Evolutionary conservation across 352 stramenopile genomes (phyloP), one percentile per base, ranked within the genome.

Genomic region (Nothophytophthora sp.): DNA sequence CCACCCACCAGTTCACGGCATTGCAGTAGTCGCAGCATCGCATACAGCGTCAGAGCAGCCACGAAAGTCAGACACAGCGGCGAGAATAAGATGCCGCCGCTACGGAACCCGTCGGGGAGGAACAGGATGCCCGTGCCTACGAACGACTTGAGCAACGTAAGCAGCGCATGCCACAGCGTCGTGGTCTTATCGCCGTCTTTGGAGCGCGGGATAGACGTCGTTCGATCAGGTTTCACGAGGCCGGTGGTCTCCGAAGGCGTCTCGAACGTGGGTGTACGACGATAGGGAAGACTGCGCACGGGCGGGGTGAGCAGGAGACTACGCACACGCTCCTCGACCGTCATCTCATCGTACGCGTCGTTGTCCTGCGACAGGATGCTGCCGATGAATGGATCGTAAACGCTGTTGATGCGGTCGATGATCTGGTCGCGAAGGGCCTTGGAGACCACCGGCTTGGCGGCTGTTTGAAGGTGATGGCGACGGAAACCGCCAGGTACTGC

Each of bases 351-450:
- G 58, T 83, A 93, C 28, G 73, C 51, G 56, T 93, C 83, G 57
- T 90, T 90, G 66, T 91, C 81, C 41, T 93, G 83, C 40, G 78
- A 87, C 24, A 93, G 51, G 40, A 92, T 90, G 51, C 60, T 90
- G 44, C 76, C 77, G 45, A 93, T 93, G 48, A 93, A 90, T 28
- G 81, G 81, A 44, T 93, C 75, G 69, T 93, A 93, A 42, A 92
- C 81, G 41, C 63, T 76, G 42, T 78, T 71, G 42, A 93, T 88
- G 33, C 73, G 70, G 41, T 86, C 68, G 28, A 90, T 64, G 60
- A 93, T 93, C 49, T 86, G 69, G 36, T 86, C 58, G 23, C 81
- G 78, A 34, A 91, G 56, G 3, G 67, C 63, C 62, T 68, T 70
- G 3, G 78, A 90, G 8, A 88, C 76, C 0, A 50, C 38, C 19